Base-by-base conservation (phyloP, 148 eudicot genomes). In the Nepenthes mirabilis region DNA sequence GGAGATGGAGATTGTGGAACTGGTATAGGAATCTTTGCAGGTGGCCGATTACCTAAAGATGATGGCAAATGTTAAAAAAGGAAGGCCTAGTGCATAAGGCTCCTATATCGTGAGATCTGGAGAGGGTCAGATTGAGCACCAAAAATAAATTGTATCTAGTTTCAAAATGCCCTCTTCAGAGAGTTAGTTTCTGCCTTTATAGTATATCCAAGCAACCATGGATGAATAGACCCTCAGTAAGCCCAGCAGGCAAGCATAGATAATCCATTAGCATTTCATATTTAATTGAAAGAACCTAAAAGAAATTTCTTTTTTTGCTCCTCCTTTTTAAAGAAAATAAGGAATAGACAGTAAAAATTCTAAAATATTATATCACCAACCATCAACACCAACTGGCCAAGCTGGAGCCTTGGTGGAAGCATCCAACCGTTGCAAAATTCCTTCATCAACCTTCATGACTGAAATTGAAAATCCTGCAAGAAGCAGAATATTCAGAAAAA, bases 341-440 rank as follows among this genome's bases (percentile, higher is more conserved):
- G 50, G 48, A 50, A 14, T 11, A 14, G 3, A 52, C 37, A 52
- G 40, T 12, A 43, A 4, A 60, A 58, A 62, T 48, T 45, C 64
- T 10, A 51, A 43, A 48, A 34, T 11, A 10, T 11, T 11, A 10
- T 49, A n/a, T 2, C 52, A 80, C 83, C 62, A 62, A 93, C 99
- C 98, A 74, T 79, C 89, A 74, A 74, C 81, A 64, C 91, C 83
- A 71, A 82, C 91, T 70, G 96, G 99, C 99, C 96, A 88, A 34
- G 69, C 72, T 57, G 96, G 91, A 70, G 99, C 99, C 75, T 74
- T 93, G 55, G 99, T 93, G 70, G 91, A 77, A 54, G 95, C 85
- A 77, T 93, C 99, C 70, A 93, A 65, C 34, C 80, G 79, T 55
- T 66, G 74, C 75, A 93, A 71, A 72, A 83, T 77, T 71, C 74